These are phyloP conservation scores for Ophiostoma quercus DNA, from an alignment of 2,329 filamentous ascomycete genomes.

Conservation along the genomic window DNA sequence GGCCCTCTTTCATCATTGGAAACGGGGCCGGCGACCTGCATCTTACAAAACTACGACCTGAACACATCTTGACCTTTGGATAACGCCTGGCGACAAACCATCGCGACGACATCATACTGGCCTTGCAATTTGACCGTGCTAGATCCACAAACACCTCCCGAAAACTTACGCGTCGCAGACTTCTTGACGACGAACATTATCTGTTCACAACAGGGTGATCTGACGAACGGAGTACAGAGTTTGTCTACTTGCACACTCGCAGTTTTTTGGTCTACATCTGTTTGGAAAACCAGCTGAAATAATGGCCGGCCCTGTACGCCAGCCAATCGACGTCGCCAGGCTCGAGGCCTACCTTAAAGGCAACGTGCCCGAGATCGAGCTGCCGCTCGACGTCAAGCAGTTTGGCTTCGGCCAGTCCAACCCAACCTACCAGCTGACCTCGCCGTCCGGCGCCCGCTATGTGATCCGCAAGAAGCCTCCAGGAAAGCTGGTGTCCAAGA, in stretches of 20 bases:
- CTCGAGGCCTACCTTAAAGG: constrained; percentile 72
- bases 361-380: constrained; percentile 77
- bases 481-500: constrained; percentile 86
- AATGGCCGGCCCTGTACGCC: constrained; percentile 84
- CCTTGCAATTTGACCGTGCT: not conserved
- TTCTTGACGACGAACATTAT: not conserved
- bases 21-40: not conserved
- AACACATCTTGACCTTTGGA: not conserved
- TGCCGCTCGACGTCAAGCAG: constrained; percentile 85
- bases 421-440: constrained; percentile 88
- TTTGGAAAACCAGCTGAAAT: not conserved
- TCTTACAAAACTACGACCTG: not conserved
- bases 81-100: not conserved
- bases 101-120: not conserved
- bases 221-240: not conserved
- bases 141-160: not conserved
- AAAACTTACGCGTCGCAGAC: not conserved
- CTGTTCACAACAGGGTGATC: not conserved
- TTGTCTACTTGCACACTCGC: not conserved
- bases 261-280: too few relatives aligned
- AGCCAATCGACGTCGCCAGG: constrained; percentile 77
- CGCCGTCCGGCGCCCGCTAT: constrained; percentile 62
- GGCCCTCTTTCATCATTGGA: not conserved
- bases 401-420: constrained; percentile 98
- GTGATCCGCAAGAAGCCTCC: constrained; percentile 98